phyloP scores from a whole-genome alignment of 495 filamentous ascomycete species.

The Penicillium manginii region DNA sequence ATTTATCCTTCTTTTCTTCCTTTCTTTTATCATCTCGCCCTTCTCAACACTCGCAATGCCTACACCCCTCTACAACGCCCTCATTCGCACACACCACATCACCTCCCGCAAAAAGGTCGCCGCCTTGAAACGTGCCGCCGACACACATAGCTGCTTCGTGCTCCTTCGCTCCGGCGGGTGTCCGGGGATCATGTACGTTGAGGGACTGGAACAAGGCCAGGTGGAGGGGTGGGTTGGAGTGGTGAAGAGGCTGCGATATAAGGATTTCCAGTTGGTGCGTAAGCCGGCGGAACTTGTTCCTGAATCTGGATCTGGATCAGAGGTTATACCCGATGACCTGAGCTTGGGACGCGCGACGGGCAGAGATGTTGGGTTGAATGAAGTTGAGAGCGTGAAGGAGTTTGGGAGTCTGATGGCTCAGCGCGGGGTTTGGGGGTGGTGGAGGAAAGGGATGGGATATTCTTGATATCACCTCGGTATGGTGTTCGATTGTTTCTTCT shows the following conservation, averaged over 20 bases:
- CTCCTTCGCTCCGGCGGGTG: conserved; percentile 68
- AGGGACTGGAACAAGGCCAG: conserved; percentile 55
- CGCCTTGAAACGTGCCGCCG: conserved; percentile 64
- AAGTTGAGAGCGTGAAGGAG: conserved; percentile 51
- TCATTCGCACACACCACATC: conserved; percentile 82
- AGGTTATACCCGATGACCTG: background rate
- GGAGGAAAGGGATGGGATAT: conserved; percentile 56
- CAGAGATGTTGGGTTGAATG: conserved; percentile 26
- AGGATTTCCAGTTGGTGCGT: conserved; percentile 53
- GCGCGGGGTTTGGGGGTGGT: conserved; percentile 50
- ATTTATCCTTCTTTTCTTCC: background rate
- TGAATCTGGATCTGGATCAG: too few species aligned
- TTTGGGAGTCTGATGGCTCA: conserved; percentile 48
- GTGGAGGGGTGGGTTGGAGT: conserved; percentile 59
- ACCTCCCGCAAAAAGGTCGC: conserved; percentile 79
- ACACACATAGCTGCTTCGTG: conserved; percentile 57
- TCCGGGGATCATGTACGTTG: conserved; percentile 80
- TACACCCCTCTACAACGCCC: conserved; percentile 53
- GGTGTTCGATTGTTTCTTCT: too few species aligned
- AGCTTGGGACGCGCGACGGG: background rate
- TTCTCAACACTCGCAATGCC: background rate
- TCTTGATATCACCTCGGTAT: conserved; percentile 14
- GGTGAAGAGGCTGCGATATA: conserved; percentile 55
- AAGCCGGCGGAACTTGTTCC: conserved; percentile 33
- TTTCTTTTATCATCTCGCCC: background rate